These are phyloP conservation scores for Phytophthora ohioensis DNA, from an alignment of 352 stramenopile species.

Conservation along the genomic window DNA sequence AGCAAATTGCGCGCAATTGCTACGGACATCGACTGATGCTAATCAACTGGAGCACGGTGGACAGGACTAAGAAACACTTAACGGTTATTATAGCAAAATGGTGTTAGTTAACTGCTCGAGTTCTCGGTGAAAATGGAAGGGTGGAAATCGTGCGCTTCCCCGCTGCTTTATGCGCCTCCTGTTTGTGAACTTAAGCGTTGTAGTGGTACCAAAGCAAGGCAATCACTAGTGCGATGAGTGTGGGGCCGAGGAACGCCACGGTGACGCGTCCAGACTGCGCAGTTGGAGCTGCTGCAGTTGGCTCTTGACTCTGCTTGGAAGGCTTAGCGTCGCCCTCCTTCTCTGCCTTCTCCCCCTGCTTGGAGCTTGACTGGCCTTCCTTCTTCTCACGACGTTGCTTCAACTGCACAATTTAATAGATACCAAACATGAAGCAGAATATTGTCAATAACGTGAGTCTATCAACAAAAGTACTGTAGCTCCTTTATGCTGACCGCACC, in stretches of 20 bases:
- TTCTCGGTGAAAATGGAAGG: background rate
- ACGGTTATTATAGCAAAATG: slow-evolving; percentile 28
- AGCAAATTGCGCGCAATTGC: slow-evolving; percentile 1
- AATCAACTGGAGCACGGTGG: slow-evolving; percentile 18
- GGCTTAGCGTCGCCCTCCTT: slow-evolving; percentile 5
- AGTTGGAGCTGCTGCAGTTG: slow-evolving; percentile 13
- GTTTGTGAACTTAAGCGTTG: slow-evolving; percentile 28
- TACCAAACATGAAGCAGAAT: background rate
- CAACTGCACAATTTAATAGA: slow-evolving; percentile 33
- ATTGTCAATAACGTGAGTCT: background rate
- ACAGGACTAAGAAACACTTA: slow-evolving; percentile 16
- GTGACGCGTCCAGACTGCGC: slow-evolving; percentile 42
- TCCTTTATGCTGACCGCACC: slow-evolving; percentile 39
- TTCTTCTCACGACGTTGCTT: slow-evolving; percentile 60
- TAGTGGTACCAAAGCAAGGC: slow-evolving; percentile 57
- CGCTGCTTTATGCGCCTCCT: background rate
- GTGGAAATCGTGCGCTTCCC: background rate
- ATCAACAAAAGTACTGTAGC: background rate
- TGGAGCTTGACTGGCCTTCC: slow-evolving; percentile 18
- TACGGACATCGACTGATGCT: slow-evolving; percentile 20
- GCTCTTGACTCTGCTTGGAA: slow-evolving; percentile 6
- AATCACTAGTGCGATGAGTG: slow-evolving; percentile 55
- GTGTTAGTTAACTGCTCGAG: slow-evolving; percentile 15
- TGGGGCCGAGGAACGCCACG: slow-evolving; percentile 57
- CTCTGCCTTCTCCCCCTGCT: background rate